Evolutionary conservation across 2,329 filamentous ascomycete genomes (phyloP).

Genomic region (Immersiporthe knoxdaviesiana): DNA sequence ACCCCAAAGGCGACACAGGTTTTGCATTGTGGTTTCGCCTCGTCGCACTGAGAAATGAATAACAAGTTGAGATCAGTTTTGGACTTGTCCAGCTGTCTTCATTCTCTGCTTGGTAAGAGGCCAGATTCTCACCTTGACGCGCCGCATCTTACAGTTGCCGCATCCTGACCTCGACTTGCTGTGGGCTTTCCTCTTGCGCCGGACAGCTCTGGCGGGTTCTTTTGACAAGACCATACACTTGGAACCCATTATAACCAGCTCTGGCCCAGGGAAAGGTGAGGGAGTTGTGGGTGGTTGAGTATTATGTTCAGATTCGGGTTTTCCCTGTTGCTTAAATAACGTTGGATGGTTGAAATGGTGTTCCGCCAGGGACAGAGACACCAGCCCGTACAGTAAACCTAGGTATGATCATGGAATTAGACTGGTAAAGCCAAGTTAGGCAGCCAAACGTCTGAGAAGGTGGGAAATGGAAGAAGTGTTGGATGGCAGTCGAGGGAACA

Average conservation of each 20-base stretch:
- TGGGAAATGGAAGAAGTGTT: background rate
- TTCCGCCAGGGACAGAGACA: background rate
- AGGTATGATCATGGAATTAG: background rate
- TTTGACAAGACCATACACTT: background rate
- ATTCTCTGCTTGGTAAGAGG: background rate
- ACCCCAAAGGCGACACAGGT: constrained; percentile 53
- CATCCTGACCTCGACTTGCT: constrained; percentile 59
- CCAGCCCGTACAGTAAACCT: background rate
- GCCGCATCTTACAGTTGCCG: constrained; percentile 58
- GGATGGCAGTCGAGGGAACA: background rate
- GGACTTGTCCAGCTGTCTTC: background rate
- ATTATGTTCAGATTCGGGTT: background rate
- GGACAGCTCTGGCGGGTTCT: constrained; percentile 2
- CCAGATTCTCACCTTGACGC: constrained; percentile 51
- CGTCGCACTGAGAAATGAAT: constrained; percentile 53
- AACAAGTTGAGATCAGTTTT: constrained; percentile 12
- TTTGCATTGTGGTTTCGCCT: constrained; percentile 51
- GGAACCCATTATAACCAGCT: background rate
- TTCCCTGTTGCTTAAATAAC: background rate
- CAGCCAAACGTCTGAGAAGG: background rate
- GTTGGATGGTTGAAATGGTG: background rate
- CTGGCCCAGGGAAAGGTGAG: background rate
- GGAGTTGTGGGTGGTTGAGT: background rate
- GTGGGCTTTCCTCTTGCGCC: constrained; percentile 44
- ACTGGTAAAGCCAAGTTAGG: background rate